A percentile compares a stretch with the other conserved stretches of the same genome.
These are phyloP conservation scores for Acer campestre DNA, from an alignment of 345 rosid species.

Conservation along the genomic window DNA sequence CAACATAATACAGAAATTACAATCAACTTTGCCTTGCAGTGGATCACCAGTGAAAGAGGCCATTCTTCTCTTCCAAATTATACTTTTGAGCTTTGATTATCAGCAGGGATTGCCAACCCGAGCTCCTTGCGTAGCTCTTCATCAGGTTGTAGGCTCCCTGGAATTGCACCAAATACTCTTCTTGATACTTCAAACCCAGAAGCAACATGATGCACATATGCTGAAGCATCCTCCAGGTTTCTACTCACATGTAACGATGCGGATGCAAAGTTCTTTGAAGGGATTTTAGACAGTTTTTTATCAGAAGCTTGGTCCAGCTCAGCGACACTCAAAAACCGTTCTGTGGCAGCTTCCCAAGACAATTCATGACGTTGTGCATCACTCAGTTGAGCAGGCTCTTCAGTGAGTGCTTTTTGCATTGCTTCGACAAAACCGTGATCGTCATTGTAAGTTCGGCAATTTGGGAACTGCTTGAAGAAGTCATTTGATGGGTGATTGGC, in stretches of 20 bases:
- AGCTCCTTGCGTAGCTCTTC: constrained; percentile 79
- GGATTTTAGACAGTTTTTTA: constrained; percentile 16
- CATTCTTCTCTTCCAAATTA: neutral
- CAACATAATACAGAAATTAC: neutral
- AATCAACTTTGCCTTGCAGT: neutral
- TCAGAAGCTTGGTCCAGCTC: constrained; percentile 36
- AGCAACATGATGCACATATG: constrained; percentile 63
- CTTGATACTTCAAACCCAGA: constrained; percentile 79
- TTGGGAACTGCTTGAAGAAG: constrained; percentile 79
- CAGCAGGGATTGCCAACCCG: constrained; percentile 48
- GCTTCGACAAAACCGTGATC: constrained; percentile 57
- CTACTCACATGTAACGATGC: constrained; percentile 44
- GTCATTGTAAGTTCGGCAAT: constrained; percentile 63
- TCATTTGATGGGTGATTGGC: constrained; percentile 55
- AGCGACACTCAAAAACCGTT: constrained; percentile 64
- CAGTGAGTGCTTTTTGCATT: constrained; percentile 57
- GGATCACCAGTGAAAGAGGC: neutral
- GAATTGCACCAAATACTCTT: constrained; percentile 81
- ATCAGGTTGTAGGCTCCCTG: constrained; percentile 79
- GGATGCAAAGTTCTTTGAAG: constrained; percentile 47
- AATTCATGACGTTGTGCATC: constrained; percentile 69
- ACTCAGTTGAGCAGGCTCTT: constrained; percentile 64
- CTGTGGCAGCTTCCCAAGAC: constrained; percentile 93
- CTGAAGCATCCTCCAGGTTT: constrained; percentile 73
- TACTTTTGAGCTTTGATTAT: constrained; percentile 15